These are phyloP conservation scores for Chlorella sp. DNA, from an alignment of 139 green algal genomes.

Conservation along the genomic window DNA sequence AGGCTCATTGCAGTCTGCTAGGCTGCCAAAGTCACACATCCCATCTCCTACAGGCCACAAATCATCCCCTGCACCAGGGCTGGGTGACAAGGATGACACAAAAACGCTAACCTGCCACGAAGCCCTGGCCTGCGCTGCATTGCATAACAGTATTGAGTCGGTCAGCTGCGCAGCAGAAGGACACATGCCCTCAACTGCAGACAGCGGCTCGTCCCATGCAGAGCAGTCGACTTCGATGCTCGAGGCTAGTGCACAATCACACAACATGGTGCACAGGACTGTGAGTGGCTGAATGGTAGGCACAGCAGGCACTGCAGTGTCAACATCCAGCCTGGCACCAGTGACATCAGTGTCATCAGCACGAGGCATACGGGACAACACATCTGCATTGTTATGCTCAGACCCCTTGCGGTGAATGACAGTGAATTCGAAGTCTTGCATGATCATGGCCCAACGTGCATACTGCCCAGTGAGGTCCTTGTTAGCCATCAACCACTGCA, in stretches of 20 bases:
- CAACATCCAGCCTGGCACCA: not conserved
- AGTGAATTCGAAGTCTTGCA: conserved; percentile 17
- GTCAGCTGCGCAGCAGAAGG: not conserved
- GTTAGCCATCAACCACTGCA: conserved; percentile 23
- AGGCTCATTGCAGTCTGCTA: too few relatives aligned
- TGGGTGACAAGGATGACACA: too few relatives aligned
- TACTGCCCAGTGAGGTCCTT: conserved; percentile 12
- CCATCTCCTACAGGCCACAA: too few relatives aligned
- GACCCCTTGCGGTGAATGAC: conserved; percentile 12
- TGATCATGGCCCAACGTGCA: conserved; percentile 21
- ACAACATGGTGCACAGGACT: not conserved
- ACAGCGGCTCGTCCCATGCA: too few relatives aligned
- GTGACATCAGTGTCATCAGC: not conserved
- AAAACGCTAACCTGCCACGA: too few relatives aligned
- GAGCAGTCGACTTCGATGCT: not conserved
- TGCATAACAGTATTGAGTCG: too few relatives aligned
- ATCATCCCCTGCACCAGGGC: too few relatives aligned
- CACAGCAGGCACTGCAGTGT: not conserved
- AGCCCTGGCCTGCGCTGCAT: too few relatives aligned
- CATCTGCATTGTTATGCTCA: conserved; percentile 20
- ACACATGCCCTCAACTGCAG: not conserved
- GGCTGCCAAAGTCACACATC: too few relatives aligned
- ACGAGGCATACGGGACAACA: not conserved
- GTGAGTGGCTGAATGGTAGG: not conserved
- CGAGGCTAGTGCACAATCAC: not conserved